These are phyloP conservation scores for Bipolaris bicolor DNA, from an alignment of 2,329 filamentous ascomycete genomes.

Conservation along the genomic window DNA sequence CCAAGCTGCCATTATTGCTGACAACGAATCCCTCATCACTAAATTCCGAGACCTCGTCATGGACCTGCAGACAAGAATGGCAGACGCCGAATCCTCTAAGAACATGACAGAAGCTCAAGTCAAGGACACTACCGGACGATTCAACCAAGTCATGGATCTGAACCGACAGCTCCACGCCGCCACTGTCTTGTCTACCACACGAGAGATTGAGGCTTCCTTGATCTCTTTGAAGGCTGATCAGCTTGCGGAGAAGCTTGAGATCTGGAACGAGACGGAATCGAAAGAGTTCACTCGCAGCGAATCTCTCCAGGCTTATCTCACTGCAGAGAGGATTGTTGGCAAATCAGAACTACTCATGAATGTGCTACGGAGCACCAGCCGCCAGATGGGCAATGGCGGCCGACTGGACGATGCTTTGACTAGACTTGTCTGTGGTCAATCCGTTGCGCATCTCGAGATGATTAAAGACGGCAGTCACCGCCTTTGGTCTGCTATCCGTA, in stretches of 20 bases:
- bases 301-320: slow-evolving; percentile 84
- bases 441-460: slow-evolving; percentile 84
- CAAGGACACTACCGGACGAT: slow-evolving; percentile 85
- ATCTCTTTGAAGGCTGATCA: slow-evolving; percentile 87
- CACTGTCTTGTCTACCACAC: slow-evolving; percentile 88
- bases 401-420: slow-evolving; percentile 80
- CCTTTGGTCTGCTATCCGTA: slow-evolving; percentile 79
- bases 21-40: slow-evolving; percentile 87
- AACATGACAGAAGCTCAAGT: slow-evolving; percentile 92
- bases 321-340: slow-evolving; percentile 86
- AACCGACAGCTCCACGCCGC: slow-evolving; percentile 93
- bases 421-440: slow-evolving; percentile 67
- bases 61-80: slow-evolving; percentile 82
- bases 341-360: slow-evolving; percentile 64
- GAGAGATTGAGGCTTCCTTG: slow-evolving; percentile 91
- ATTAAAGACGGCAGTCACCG: slow-evolving; percentile 82
- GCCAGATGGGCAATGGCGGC: slow-evolving; percentile 70
- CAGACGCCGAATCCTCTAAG: slow-evolving; percentile 90
- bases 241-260: slow-evolving; percentile 83
- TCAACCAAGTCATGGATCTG: slow-evolving; percentile 93
- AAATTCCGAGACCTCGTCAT: slow-evolving; percentile 89
- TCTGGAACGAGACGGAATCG: slow-evolving; percentile 59
- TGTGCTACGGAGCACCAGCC: slow-evolving; percentile 33
- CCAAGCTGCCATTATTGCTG: slow-evolving; percentile 80
- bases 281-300: slow-evolving; percentile 73